Evolutionary conservation across 768 basidiomycete genomes (phyloP).

Genomic region (Boletus rex-veris): DNA sequence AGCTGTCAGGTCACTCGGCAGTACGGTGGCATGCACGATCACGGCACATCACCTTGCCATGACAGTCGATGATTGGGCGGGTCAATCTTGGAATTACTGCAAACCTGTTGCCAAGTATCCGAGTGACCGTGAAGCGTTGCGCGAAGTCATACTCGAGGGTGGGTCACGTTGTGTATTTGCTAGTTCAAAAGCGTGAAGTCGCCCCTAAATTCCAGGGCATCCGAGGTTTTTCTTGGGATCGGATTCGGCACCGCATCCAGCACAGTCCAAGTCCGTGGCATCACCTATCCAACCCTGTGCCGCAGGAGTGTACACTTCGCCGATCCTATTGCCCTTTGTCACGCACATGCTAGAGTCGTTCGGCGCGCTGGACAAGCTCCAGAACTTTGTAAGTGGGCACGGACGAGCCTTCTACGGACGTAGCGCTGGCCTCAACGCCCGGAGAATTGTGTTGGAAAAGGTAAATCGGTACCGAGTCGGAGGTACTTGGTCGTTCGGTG

Average conservation of each 20-base stretch:
- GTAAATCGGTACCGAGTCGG: conserved; percentile 40
- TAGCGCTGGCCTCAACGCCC: conserved; percentile 28
- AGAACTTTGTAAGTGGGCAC: conserved; percentile 72
- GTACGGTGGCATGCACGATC: conserved; percentile 92
- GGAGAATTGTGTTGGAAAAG: conserved; percentile 44
- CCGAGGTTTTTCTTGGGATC: conserved; percentile 96
- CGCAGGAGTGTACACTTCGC: conserved; percentile 94
- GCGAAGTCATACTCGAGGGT: conserved; percentile 76
- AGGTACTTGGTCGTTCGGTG: conserved; percentile 42
- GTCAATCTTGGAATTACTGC: conserved; percentile 93
- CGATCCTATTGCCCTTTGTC: conserved; percentile 84
- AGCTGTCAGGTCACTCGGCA: conserved; percentile 70
- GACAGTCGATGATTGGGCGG: conserved; percentile 95
- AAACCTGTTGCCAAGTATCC: conserved; percentile 98
- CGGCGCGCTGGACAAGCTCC: conserved; percentile 76
- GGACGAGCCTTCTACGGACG: conserved; percentile 79
- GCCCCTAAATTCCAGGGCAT: conserved; percentile 52
- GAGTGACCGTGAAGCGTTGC: conserved; percentile 80
- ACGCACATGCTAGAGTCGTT: conserved; percentile 88
- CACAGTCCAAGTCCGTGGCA: conserved; percentile 61
- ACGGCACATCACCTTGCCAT: conserved; percentile 94
- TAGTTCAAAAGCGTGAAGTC: not conserved
- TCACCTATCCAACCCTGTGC: conserved; percentile 76
- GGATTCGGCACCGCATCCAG: conserved; percentile 92
- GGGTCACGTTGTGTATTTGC: conserved; percentile 6